Conservation (phyloP, 768 basidiomycete genomes). For the Dentipellis sp. region DNA sequence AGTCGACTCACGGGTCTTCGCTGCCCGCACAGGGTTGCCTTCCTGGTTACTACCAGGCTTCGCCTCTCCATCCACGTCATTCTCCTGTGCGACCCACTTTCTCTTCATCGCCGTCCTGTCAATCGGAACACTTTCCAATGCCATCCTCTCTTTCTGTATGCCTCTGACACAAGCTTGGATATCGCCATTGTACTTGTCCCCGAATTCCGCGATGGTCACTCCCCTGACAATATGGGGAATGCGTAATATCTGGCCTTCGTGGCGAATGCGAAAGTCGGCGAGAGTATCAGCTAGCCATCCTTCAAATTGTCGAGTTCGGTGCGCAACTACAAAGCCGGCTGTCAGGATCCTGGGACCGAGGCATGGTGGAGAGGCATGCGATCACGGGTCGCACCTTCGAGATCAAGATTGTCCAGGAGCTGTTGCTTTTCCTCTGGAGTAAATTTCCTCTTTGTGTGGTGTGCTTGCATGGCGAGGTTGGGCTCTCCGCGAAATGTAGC, state of each 20-base stretch:
- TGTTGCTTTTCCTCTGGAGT: constrained; percentile 67
- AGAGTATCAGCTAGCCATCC: constrained; percentile 67
- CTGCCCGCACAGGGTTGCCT: constrained; percentile 15
- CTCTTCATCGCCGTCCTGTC: constrained; percentile 64
- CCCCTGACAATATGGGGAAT: constrained; percentile 67
- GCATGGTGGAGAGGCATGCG: background rate
- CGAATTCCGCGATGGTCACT: constrained; percentile 72
- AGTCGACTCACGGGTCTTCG: constrained; percentile 12
- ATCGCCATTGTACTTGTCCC: constrained; percentile 69
- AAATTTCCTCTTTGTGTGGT: constrained; percentile 22
- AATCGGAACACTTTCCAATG: constrained; percentile 41
- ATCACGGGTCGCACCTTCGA: constrained; percentile 48
- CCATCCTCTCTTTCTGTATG: constrained; percentile 54
- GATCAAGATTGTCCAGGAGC: constrained; percentile 66
- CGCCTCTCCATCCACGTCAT: constrained; percentile 31
- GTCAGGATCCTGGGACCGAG: background rate
- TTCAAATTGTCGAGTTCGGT: constrained; percentile 65
- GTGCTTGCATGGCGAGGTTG: background rate
- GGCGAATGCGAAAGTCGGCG: constrained; percentile 65
- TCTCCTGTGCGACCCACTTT: constrained; percentile 65
- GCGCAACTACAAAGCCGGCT: constrained; percentile 41
- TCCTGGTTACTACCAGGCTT: constrained; percentile 8
- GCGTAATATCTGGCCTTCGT: constrained; percentile 63
- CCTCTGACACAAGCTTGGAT: constrained; percentile 63
- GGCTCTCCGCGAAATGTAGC: background rate